Evolutionary conservation across 2,329 filamentous ascomycete genomes (phyloP).

Genomic region (Scedosporium boydii): DNA sequence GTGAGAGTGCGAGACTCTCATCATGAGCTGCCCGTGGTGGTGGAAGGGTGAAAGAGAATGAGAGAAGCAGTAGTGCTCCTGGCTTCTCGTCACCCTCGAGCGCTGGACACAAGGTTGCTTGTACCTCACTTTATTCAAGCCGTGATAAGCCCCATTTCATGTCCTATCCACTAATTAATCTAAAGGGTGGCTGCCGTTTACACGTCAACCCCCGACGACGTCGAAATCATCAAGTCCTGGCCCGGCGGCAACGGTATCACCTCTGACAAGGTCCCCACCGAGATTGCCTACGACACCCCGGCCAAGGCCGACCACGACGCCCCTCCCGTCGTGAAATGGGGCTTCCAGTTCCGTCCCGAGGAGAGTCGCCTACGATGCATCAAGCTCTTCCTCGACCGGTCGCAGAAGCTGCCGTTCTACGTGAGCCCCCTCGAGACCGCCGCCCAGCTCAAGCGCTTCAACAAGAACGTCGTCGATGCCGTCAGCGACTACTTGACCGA

Average conservation of each 20-base stretch:
- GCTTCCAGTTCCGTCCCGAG: conserved; percentile 73
- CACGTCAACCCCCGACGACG: conserved; percentile 65
- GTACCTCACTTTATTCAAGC: too few relatives aligned
- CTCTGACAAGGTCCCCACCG: conserved; percentile 79
- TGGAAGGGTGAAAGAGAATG: background rate
- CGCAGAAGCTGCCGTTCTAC: conserved; percentile 72
- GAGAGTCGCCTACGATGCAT: conserved; percentile 70
- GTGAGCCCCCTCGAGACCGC: conserved; percentile 70
- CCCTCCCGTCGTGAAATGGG: conserved; percentile 53
- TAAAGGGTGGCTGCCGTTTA: conserved; percentile 57
- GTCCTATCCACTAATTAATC: background rate
- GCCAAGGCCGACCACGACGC: background rate
- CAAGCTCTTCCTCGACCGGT: conserved; percentile 74
- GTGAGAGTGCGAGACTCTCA: conserved; percentile 12
- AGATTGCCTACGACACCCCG: conserved; percentile 52
- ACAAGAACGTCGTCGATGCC: conserved; percentile 70
- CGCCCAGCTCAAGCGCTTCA: conserved; percentile 62
- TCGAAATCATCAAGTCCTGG: conserved; percentile 80
- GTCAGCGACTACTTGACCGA: conserved; percentile 72
- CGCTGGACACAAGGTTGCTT: too few relatives aligned
- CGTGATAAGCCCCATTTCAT: background rate
- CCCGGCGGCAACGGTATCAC: conserved; percentile 77
- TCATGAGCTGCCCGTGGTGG: too few relatives aligned
- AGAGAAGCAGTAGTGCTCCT: conserved; percentile 22
- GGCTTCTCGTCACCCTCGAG: too few relatives aligned